Conservation (phyloP, 1,284 basidiomycete genomes). For the Xerocomus nothofagi region DNA sequence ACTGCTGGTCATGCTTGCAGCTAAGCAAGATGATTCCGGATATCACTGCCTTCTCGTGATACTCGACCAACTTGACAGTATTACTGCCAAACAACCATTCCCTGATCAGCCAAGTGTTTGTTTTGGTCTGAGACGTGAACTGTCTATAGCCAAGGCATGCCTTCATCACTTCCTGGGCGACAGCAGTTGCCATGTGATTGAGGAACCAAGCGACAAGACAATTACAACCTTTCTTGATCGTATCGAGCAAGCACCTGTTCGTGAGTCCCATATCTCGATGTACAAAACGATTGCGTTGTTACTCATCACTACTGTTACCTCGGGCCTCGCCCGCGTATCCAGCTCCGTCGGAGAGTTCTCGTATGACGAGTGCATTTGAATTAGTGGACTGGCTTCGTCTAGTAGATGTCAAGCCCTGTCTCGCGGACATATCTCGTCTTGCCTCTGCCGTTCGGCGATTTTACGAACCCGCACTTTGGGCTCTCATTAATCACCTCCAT, state of each 20-base stretch:
- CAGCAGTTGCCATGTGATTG: background rate
- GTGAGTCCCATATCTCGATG: conserved; percentile 36
- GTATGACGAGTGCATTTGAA: conserved; percentile 46
- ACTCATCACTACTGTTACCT: background rate
- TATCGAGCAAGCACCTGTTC: conserved; percentile 41
- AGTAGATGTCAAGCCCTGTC: conserved; percentile 36
- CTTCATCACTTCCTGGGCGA: conserved; percentile 33
- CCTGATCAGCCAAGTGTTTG: conserved; percentile 40
- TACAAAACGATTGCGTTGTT: background rate
- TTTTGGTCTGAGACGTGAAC: conserved; percentile 49
- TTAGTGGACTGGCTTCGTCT: conserved; percentile 63
- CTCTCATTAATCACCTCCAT: conserved; percentile 44
- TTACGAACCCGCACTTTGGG: conserved; percentile 43
- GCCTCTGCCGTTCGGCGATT: conserved; percentile 40
- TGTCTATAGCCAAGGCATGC: conserved; percentile 38
- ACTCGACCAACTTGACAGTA: conserved; percentile 39
- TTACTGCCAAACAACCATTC: conserved; percentile 30
- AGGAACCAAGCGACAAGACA: conserved; percentile 12
- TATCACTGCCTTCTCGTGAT: conserved; percentile 39
- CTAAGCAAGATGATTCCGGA: conserved; percentile 46
- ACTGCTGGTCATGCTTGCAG: conserved; percentile 55
- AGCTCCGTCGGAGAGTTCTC: conserved; percentile 39
- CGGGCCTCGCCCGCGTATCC: background rate
- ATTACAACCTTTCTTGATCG: conserved; percentile 43
- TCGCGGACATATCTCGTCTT: conserved; percentile 43